Base-by-base conservation (phyloP, 1,284 basidiomycete genomes). In the Rhodotorula sp. region DNA sequence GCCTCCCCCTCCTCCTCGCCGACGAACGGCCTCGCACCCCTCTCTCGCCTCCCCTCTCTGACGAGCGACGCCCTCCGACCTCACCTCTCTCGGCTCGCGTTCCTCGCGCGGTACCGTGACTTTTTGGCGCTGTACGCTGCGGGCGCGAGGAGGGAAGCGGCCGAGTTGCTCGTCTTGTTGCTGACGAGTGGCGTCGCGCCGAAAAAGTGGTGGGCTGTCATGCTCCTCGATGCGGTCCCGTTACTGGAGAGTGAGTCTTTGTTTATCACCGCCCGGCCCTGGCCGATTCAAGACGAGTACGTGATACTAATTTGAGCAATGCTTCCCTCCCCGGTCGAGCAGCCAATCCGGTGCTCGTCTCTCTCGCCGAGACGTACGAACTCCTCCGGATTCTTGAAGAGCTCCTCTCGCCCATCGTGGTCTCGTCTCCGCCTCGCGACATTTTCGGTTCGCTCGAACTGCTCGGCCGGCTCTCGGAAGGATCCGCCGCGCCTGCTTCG, bases 41-140 rank as follows among this genome's bases (percentile, higher is more conserved):
- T 49, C 62, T 26, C 45, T 45, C 26, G 30, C 51, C 49, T 51
- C 46, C n/a, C 26, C 60, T 62, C 57, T 17, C n/a, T 44, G 37
- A 42, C 29, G 53, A n/a, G 53, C 30, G 60, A 67, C n/a, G 56
- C 60, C 18, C 62, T 51, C 42, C 62, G 63, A 29, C 68, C 64
- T 45, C 66, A 79, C 64, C 79, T 80, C 2, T 77, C 80, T 3
- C 78, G 80, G 29, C 77, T 84, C 44, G 75, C 79, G 22, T 84
- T 84, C 80, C 76, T 84, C 15, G 80, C 83, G 24, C 78, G 82
- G 60, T 83, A 84, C 74, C 76, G 82, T 53, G 82, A 84, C 72
- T 83, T 83, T 72, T 78, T 84, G 48, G 78, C 82, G 6, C 80
- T 80, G 66, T 78, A 81, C 45, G 72, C 74, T 0, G 75, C 78